Base-by-base conservation (phyloP, 257 asterid genomes). In the Nicotiana obtusifolia region DNA sequence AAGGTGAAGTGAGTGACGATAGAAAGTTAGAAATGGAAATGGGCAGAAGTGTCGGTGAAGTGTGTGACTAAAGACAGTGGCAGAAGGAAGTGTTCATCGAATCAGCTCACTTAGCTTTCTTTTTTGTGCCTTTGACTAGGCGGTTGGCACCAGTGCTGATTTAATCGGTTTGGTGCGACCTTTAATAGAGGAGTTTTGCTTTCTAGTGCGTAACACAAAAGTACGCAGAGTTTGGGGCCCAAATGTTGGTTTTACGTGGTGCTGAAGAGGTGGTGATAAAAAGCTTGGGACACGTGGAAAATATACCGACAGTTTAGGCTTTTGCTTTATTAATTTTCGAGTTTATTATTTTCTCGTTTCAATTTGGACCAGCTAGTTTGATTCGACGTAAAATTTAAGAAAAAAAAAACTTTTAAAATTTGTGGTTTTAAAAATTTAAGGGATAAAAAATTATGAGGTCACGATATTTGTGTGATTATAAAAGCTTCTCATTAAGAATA, bases 1-100 rank as follows among this genome's bases (percentile, higher is more conserved):
- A 5, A 37, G n/a, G 9, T 22, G 49, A 30, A 69, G 7, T 19
- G 56, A 67, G 66, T 80, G 88, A 84, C 64, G 86, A 83, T 57
- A 33, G 76, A 20, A 28, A 71, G 24, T 49, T 20, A 62, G 82
- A 24, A 37, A 80, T 59, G 68, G 2, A 35, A 24, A n/a, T 47
- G 20, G 24, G 13, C 31, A 66, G 17, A 16, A 7, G 24, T 71
- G 60, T 44, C 78, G 78, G 78, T 41, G 30, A 35, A 33, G 19
- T 33, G 54, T 9, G 78, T 13, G 61, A 47, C 41, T 73, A 73
- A 28, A 44, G 19, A 47, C 61, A 44, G 47, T 41, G 35, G 78
- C 11, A 13, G 59, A 71, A 44, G 78, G 4, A 73, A 73, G 61
- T 22, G 60, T 47, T 73, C 14, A 73, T 73, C 20, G n/a, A 41